These are phyloP conservation scores for Magnolia changhungtana DNA, from an alignment of 164 flowering plant genomes.

Conservation along the genomic window DNA sequence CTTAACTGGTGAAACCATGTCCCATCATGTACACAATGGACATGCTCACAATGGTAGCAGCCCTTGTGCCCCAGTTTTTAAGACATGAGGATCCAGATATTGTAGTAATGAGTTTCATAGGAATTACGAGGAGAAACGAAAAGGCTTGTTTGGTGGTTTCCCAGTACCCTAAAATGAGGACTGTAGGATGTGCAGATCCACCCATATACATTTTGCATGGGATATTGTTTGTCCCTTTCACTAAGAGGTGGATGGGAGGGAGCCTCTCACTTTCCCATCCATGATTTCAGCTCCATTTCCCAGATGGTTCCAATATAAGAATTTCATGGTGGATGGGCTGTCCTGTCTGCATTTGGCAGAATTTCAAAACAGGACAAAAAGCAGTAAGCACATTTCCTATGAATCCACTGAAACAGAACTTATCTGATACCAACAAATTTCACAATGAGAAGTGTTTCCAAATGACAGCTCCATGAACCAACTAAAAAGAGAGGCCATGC, in stretches of 20 bases:
- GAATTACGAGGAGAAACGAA: not conserved
- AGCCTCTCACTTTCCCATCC: not conserved
- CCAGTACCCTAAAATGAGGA: not conserved
- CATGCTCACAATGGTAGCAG: not conserved
- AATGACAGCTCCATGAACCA: not conserved
- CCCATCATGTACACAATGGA: too few species aligned
- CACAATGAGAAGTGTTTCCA: not conserved
- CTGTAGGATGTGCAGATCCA: not conserved
- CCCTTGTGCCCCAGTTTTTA: not conserved
- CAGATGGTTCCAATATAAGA: not conserved
- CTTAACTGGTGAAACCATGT: too few species aligned
- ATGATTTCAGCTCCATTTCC: not conserved
- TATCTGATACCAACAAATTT: not conserved
- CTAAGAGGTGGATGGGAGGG: not conserved
- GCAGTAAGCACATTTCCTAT: not conserved
- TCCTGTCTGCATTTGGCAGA: not conserved
- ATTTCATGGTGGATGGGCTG: not conserved
- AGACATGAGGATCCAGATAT: not conserved
- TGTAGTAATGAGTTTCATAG: not conserved
- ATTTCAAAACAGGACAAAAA: not conserved
- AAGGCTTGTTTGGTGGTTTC: not conserved
- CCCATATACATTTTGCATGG: not conserved
- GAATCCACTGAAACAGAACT: not conserved
- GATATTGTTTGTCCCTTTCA: not conserved
- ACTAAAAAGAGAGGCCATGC: not conserved